A percentile compares a stretch with the other conserved stretches of the same genome.
Conservation (phyloP, 1,284 basidiomycete species). For the Ganoderma multipileum region DNA sequence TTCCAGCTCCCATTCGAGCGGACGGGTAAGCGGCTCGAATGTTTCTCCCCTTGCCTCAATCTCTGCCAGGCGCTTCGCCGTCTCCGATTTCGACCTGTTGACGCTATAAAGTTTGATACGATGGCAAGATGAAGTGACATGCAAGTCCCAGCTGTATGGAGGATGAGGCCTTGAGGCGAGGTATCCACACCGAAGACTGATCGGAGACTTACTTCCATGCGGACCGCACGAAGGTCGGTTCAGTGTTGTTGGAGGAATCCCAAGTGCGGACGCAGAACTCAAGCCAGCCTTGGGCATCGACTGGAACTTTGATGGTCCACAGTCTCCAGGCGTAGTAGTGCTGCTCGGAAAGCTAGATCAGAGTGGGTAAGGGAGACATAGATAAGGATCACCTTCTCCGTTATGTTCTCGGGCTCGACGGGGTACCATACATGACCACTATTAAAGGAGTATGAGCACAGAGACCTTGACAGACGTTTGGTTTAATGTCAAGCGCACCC, state of each 20-base stretch:
- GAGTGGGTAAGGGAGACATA: too few species aligned
- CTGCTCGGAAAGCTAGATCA: conserved; percentile 32
- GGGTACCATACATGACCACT: conserved; percentile 60
- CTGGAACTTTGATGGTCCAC: conserved; percentile 58
- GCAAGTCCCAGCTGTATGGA: conserved; percentile 55
- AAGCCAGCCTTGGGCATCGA: conserved; percentile 64
- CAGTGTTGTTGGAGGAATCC: conserved; percentile 65
- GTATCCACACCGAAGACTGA: background rate
- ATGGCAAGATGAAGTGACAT: conserved; percentile 62
- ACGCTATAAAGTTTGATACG: conserved; percentile 63
- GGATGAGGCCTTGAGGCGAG: background rate
- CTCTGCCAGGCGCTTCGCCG: conserved; percentile 48
- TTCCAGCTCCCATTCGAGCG: conserved; percentile 50
- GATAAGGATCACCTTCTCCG: conserved; percentile 48
- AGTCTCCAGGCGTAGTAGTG: conserved; percentile 63
- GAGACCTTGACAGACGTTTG: background rate
- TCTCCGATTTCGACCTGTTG: conserved; percentile 51
- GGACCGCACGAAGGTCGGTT: conserved; percentile 62
- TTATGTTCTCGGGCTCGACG: conserved; percentile 53
- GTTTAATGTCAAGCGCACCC: conserved; percentile 44
- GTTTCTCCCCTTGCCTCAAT: conserved; percentile 47
- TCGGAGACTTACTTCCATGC: conserved; percentile 55
- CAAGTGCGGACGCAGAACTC: conserved; percentile 65
- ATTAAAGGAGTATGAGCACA: background rate
- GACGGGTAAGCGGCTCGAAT: conserved; percentile 50